Percentiles rank a stretch among this genome's conserved stretches.
Evolutionary conservation across 2,329 filamentous ascomycete genomes (phyloP).

Genomic region (Colletotrichum sp.): DNA sequence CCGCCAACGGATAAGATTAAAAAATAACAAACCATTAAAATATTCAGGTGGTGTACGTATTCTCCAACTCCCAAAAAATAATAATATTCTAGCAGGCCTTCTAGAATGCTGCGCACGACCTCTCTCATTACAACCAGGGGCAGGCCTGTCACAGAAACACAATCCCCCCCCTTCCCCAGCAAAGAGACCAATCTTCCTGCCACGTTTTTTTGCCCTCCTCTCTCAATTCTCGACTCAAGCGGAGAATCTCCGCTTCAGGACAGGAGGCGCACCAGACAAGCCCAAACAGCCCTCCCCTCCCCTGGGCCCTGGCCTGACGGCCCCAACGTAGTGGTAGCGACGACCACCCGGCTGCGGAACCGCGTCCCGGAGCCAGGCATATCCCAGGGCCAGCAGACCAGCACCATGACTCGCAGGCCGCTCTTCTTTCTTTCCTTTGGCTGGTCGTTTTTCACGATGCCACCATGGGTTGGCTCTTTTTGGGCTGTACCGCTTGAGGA

Average conservation of each 20-base stretch:
- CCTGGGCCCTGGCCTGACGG: background rate
- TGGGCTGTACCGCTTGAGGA: background rate
- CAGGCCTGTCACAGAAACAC: constrained; percentile 16
- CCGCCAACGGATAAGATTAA: background rate
- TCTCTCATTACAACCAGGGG: constrained; percentile 2
- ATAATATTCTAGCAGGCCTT: constrained; percentile 11
- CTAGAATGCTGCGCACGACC: constrained; percentile 19
- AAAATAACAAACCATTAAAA: background rate
- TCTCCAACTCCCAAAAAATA: background rate
- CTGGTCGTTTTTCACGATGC: background rate
- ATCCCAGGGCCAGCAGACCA: background rate
- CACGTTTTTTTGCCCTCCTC: constrained; percentile 6
- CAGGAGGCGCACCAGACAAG: background rate
- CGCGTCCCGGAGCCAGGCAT: constrained; percentile 6
- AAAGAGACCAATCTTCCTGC: constrained; percentile 13
- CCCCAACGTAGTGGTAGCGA: constrained; percentile 19
- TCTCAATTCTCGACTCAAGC: constrained; percentile 3
- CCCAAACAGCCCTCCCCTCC: background rate
- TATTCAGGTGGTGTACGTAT: background rate
- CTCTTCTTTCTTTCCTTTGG: background rate
- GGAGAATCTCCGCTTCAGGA: constrained; percentile 15
- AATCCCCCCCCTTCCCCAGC: background rate
- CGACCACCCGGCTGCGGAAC: constrained; percentile 12
- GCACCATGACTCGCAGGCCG: constrained; percentile 13
- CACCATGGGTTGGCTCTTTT: background rate